Conservation (phyloP, 129 eudicot species). For the Pseudognaphalium luteoalbum region DNA sequence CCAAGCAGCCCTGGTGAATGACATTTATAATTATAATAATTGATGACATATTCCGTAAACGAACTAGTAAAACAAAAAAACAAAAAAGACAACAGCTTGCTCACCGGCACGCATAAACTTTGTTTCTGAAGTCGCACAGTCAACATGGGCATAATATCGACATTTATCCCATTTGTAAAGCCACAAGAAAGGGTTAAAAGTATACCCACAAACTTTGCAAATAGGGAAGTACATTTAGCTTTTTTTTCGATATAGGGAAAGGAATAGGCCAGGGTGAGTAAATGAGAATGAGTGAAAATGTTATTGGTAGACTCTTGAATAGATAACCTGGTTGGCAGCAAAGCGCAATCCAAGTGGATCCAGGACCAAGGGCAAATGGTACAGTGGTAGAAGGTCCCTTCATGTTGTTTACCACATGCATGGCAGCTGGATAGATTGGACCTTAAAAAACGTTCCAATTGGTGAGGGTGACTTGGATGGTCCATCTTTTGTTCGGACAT, state of each 20-base stretch:
- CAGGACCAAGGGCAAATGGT: background rate
- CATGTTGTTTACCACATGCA: background rate
- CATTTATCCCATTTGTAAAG: background rate
- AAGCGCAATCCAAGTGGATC: background rate
- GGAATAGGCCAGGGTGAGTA: background rate
- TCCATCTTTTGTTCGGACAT: background rate
- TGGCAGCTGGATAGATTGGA: background rate
- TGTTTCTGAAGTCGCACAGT: background rate
- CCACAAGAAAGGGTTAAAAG: fast-evolving
- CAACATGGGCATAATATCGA: background rate
- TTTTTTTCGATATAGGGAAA: background rate
- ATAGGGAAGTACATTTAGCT: background rate
- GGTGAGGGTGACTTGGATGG: background rate
- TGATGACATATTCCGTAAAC: background rate
- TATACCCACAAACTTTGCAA: background rate
- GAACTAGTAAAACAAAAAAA: background rate
- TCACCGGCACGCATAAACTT: background rate
- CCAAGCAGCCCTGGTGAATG: background rate
- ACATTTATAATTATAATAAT: background rate
- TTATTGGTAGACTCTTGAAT: background rate
- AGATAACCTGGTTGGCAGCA: background rate
- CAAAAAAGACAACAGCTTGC: background rate
- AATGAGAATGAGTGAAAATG: background rate
- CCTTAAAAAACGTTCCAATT: background rate
- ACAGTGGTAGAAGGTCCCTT: background rate